A percentile compares a stretch with the other conserved stretches of the same genome.
These are phyloP conservation scores for Botrytis cinerea DNA, from an alignment of 2,329 filamentous ascomycete species.

Conservation along the genomic window DNA sequence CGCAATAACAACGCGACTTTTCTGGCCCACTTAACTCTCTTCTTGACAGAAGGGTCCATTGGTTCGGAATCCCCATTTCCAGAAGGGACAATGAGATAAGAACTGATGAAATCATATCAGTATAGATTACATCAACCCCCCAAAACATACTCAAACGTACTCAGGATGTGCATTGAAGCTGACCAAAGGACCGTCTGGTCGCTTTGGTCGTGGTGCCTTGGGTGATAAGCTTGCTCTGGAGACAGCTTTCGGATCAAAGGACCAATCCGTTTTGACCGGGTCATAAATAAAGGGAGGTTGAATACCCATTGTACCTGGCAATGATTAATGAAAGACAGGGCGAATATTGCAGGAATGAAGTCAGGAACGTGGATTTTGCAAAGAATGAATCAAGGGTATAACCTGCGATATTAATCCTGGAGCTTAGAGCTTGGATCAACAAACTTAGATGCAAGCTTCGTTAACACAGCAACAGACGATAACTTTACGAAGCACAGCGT, in stretches of 20 bases:
- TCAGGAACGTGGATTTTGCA: conserved; percentile 31
- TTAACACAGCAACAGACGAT: conserved; percentile 40
- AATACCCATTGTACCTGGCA: conserved; percentile 50
- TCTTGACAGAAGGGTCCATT: conserved; percentile 71
- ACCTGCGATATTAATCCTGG: conserved; percentile 1
- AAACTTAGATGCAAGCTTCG: conserved; percentile 30
- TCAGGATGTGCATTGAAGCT: conserved; percentile 87
- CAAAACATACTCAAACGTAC: conserved; percentile 50
- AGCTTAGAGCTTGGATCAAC: conserved; percentile 19
- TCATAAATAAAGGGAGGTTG: conserved; percentile 76
- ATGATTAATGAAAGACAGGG: conserved; percentile 20
- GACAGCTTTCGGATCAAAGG: conserved; percentile 83
- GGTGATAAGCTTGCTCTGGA: conserved; percentile 71
- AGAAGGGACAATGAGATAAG: conserved; percentile 65
- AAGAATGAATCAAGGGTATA: conserved; percentile 31
- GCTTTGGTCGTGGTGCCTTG: conserved; percentile 60
- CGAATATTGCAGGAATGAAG: conserved; percentile 27
- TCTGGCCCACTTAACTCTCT: conserved; percentile 68
- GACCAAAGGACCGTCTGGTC: conserved; percentile 74
- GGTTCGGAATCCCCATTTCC: conserved; percentile 61
- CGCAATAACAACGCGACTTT: conserved; percentile 69
- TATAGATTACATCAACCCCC: neutral
- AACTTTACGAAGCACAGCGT: conserved; percentile 22
- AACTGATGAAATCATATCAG: conserved; percentile 32
- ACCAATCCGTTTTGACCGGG: conserved; percentile 49